These are phyloP conservation scores for Pinus tabuliformis DNA, from an alignment of 75 land plant genomes.

Conservation along the genomic window DNA sequence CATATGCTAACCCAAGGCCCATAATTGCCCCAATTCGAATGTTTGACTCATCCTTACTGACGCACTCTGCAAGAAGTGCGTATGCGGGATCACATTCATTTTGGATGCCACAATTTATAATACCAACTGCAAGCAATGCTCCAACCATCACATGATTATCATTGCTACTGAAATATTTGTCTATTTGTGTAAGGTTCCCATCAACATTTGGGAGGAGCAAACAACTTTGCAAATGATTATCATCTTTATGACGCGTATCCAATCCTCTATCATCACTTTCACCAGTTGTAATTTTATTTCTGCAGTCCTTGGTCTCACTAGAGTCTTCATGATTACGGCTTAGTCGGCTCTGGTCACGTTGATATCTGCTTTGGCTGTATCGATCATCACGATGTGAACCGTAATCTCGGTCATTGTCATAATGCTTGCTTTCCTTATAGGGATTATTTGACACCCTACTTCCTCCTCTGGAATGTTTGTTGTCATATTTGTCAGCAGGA, in stretches of 20 bases:
- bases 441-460: not conserved
- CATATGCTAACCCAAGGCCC: too few species aligned
- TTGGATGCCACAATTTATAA: too few species aligned
- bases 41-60: too few species aligned
- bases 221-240: not conserved
- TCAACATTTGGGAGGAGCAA: too few species aligned
- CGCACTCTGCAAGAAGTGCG: too few species aligned
- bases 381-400: not conserved
- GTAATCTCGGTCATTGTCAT: slow-evolving; percentile 6
- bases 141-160: too few species aligned
- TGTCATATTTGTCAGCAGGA: not conserved
- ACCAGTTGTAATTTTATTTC: not conserved
- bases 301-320: not conserved
- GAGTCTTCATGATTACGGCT: slow-evolving; percentile 2
- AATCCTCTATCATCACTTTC: slow-evolving; percentile 5
- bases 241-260: not conserved
- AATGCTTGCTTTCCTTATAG: slow-evolving; percentile 1
- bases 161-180: too few species aligned
- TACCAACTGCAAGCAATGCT: too few species aligned
- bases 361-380: not conserved
- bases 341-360: not conserved
- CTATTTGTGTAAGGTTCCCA: too few species aligned
- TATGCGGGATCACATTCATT: too few species aligned
- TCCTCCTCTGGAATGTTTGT: slow-evolving; percentile 3
- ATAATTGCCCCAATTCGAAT: too few species aligned